Percentiles rank a stretch among this genome's conserved stretches.
These are phyloP conservation scores for Penicillium sp. DNA, from an alignment of 2,329 filamentous ascomycete genomes.

Conservation along the genomic window DNA sequence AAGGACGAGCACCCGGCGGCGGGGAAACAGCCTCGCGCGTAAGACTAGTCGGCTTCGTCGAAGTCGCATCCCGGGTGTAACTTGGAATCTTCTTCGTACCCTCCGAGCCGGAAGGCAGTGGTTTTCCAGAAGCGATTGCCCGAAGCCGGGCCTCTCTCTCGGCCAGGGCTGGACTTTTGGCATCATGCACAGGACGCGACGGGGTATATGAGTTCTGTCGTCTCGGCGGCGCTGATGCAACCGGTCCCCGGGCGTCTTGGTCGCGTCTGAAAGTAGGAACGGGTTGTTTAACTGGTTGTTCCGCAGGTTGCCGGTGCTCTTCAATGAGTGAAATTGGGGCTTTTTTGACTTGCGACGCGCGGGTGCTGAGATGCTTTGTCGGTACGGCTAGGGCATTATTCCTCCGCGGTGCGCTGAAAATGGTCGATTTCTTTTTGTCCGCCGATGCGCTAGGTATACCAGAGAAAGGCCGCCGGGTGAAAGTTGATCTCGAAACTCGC, in stretches of 20 bases:
- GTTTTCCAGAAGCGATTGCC: conserved; percentile 29
- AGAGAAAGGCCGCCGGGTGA: conserved; percentile 23
- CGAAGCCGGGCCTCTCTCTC: conserved; percentile 17
- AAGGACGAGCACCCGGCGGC: not conserved
- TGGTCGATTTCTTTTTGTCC: conserved; percentile 33
- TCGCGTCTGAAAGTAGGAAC: conserved; percentile 8
- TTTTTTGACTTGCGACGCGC: conserved; percentile 37
- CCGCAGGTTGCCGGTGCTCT: conserved; percentile 34
- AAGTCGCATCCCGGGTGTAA: not conserved
- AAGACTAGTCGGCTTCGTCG: conserved; percentile 1
- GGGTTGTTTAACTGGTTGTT: conserved; percentile 7
- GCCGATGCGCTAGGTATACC: conserved; percentile 12
- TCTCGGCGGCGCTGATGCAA: conserved; percentile 19
- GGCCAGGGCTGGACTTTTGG: conserved; percentile 2
- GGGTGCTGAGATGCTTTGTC: conserved; percentile 42
- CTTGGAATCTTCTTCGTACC: not conserved
- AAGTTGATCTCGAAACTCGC: conserved; percentile 22
- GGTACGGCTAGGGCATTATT: conserved; percentile 39
- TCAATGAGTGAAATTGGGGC: conserved; percentile 46
- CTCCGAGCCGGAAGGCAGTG: conserved; percentile 3
- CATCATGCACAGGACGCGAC: not conserved
- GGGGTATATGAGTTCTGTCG: not conserved
- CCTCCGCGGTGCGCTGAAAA: conserved; percentile 37
- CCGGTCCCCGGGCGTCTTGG: conserved; percentile 10
- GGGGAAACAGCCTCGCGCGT: conserved; percentile 17